These are phyloP conservation scores for Fusarium oxysporum DNA, from an alignment of 2,329 filamentous ascomycete species.

Conservation along the genomic window DNA sequence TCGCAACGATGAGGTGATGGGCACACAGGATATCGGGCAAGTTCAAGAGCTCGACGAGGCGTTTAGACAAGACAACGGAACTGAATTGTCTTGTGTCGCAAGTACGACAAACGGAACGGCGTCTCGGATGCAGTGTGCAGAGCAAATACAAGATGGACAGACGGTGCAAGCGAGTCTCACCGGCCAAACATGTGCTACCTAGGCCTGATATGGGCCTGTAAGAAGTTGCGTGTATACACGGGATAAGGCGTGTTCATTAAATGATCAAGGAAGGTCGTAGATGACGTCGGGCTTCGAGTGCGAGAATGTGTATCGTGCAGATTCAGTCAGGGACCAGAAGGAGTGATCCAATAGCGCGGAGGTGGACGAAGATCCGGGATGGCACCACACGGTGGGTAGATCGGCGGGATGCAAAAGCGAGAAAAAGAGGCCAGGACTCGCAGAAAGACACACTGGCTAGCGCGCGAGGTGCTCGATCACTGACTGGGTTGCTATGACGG, in stretches of 20 bases:
- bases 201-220: constrained; percentile 35
- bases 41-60: constrained; percentile 11
- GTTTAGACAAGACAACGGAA: constrained; percentile 16
- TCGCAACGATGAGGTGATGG: constrained; percentile 22
- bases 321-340: constrained; percentile 22
- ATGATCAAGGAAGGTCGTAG: constrained; percentile 17
- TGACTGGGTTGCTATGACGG: constrained; percentile 17
- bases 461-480: constrained; percentile 14
- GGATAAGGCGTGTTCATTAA: constrained; percentile 38
- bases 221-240: constrained; percentile 11
- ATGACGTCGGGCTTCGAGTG: constrained; percentile 21
- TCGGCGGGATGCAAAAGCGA: constrained; percentile 24
- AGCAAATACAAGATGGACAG: constrained; percentile 37
- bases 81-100: constrained; percentile 22
- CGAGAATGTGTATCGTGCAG: constrained; percentile 20
- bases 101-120: constrained; percentile 36
- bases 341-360: constrained; percentile 29
- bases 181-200: constrained; percentile 47
- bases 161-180: constrained; percentile 45
- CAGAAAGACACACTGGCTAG: constrained; percentile 22
- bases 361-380: constrained; percentile 36
- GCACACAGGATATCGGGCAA: constrained; percentile 5
- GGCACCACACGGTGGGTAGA: constrained; percentile 35
- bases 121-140: constrained; percentile 35
- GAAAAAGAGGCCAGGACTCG: constrained; percentile 17